Percentiles rank a stretch among this genome's conserved stretches.
phyloP scores from a whole-genome alignment of 345 rosid genomes.

The Kernera saxatilis region DNA sequence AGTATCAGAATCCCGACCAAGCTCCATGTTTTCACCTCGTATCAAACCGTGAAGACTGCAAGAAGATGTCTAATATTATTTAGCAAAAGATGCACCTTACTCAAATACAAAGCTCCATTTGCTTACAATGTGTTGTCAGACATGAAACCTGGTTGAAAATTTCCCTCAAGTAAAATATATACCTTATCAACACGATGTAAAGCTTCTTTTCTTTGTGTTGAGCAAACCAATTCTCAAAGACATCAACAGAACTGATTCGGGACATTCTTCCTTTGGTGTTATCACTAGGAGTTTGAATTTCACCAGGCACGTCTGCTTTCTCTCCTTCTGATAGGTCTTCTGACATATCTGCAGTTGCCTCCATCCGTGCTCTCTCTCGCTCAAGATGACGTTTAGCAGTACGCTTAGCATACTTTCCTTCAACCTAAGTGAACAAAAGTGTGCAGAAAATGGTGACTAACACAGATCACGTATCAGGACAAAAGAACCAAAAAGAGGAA shows the following conservation, averaged over 20 bases:
- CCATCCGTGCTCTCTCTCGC: conserved; percentile 63
- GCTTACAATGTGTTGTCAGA: neutral
- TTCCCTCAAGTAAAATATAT: neutral
- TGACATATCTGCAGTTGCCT: conserved; percentile 73
- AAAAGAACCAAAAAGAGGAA: neutral
- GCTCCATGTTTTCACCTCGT: conserved; percentile 76
- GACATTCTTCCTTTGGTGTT: conserved; percentile 45
- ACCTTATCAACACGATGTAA: conserved; percentile 74
- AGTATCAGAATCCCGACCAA: conserved; percentile 75
- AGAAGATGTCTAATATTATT: neutral
- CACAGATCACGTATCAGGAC: neutral
- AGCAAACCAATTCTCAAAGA: conserved; percentile 57
- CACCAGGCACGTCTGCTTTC: conserved; percentile 50
- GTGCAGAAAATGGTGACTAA: neutral
- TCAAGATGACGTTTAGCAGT: conserved; percentile 53
- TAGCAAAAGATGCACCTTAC: neutral
- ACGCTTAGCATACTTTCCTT: conserved; percentile 57
- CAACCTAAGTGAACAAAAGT: conserved; percentile 38
- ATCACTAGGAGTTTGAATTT: conserved; percentile 47
- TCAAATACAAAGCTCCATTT: neutral
- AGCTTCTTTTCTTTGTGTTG: conserved; percentile 62
- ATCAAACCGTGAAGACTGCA: conserved; percentile 75
- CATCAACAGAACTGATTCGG: conserved; percentile 54
- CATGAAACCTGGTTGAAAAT: neutral
- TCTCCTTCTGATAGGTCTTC: conserved; percentile 80